phyloP scores from a whole-genome alignment of 345 rosid species.

The Eucalyptus camaldulensis region DNA sequence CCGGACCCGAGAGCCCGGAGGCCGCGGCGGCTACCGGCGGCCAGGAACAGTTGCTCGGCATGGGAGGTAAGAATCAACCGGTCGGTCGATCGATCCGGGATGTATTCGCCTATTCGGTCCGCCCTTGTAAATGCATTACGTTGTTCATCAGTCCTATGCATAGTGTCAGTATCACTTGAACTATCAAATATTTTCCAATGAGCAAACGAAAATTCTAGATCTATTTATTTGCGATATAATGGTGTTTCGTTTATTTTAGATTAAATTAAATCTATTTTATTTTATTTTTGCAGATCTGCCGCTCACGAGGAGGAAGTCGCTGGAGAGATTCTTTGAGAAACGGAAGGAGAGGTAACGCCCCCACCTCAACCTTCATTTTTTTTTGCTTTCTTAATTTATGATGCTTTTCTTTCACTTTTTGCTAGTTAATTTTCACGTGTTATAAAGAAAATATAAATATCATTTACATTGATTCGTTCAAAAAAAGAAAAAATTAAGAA shows the following conservation, averaged over 20 bases:
- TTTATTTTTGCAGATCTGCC: constrained; percentile 41
- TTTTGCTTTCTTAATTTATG: background rate
- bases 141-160: background rate
- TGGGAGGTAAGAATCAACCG: constrained; percentile 27
- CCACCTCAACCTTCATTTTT: background rate
- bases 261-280: background rate
- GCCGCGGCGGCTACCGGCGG: background rate
- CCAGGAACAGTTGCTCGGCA: constrained; percentile 30
- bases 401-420: background rate
- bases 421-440: background rate
- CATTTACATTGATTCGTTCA: background rate
- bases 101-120: background rate
- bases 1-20: constrained; percentile 6
- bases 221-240: background rate
- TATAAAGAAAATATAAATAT: background rate
- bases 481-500: background rate
- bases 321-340: constrained; percentile 81
- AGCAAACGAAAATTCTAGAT: background rate
- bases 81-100: background rate
- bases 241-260: background rate
- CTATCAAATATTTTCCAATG: background rate
- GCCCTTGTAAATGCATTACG: background rate
- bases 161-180: background rate
- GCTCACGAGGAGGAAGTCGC: constrained; percentile 53
- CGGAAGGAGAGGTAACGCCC: constrained; percentile 72